These are phyloP conservation scores for Sporobolomyces roseus DNA, from an alignment of 768 basidiomycete genomes.

Conservation along the genomic window DNA sequence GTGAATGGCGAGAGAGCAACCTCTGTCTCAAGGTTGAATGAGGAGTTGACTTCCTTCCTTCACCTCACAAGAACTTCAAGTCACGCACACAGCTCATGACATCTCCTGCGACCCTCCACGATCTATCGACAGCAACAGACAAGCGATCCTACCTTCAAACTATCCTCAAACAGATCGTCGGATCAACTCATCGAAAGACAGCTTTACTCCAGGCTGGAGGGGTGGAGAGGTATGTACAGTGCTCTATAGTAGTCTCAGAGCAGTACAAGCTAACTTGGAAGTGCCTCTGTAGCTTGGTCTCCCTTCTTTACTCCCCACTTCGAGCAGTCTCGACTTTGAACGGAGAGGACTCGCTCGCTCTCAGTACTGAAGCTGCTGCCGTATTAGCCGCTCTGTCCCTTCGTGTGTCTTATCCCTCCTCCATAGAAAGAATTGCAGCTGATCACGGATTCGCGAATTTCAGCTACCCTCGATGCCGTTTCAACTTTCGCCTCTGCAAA, in stretches of 20 bases:
- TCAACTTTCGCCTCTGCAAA: not conserved
- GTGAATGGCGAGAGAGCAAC: no score
- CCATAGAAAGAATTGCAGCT: not conserved
- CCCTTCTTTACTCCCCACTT: not conserved
- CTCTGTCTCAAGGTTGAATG: no score
- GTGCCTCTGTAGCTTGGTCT: conserved; percentile 1
- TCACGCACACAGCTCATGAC: not conserved
- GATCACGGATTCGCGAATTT: not conserved
- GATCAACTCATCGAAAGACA: not conserved
- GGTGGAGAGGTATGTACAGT: not conserved
- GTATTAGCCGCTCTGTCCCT: conserved; percentile 27
- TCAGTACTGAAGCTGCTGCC: conserved; percentile 11
- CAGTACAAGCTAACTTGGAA: not conserved
- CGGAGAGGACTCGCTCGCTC: not conserved
- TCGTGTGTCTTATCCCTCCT: not conserved
- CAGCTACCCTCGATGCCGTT: conserved; percentile 29
- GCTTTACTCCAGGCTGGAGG: not conserved
- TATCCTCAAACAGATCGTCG: conserved; percentile 8
- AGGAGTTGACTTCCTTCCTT: no score
- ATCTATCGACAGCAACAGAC: conserved; percentile 2
- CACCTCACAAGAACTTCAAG: no score
- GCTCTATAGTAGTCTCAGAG: rapidly evolving
- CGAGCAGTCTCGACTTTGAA: not conserved
- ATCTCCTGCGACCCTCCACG: not conserved
- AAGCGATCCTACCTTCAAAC: conserved; percentile 3